Evolutionary conservation across 768 basidiomycete genomes (phyloP).

Genomic region (Cystobasidium ongulense): DNA sequence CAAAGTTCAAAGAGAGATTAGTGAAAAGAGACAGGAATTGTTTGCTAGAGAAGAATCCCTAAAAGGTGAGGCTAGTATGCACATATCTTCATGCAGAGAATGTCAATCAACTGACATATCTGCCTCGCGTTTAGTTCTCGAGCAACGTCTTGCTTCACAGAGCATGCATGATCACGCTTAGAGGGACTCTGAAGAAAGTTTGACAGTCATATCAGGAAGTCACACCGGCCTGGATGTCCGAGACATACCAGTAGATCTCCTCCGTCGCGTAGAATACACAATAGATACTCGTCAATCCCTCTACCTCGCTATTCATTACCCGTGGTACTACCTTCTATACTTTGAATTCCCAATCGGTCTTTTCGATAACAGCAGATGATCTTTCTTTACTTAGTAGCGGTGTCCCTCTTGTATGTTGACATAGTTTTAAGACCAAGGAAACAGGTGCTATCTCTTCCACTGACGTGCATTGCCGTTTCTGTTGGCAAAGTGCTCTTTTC

Average conservation of each 20-base stretch:
- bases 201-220: too few relatives aligned
- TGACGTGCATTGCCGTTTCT: too few relatives aligned
- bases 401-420: background rate
- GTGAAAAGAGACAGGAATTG: conserved; percentile 91
- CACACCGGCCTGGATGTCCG: too few relatives aligned
- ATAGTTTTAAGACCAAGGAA: too few relatives aligned
- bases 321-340: too few relatives aligned
- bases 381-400: background rate
- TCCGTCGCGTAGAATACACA: too few relatives aligned
- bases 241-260: too few relatives aligned
- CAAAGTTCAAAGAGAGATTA: conserved; percentile 95
- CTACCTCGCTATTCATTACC: background rate
- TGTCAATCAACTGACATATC: background rate
- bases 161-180: conserved; percentile 17
- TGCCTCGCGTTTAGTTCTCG: background rate
- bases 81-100: background rate
- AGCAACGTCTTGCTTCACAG: conserved; percentile 11
- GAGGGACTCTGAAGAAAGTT: too few relatives aligned
- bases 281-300: too few relatives aligned
- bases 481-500: too few relatives aligned
- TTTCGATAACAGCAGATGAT: background rate
- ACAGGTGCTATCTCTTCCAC: too few relatives aligned
- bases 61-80: conserved; percentile 11
- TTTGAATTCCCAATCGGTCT: background rate
- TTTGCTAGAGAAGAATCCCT: conserved; percentile 77